Evolutionary conservation across 192 early-diverging fungal species (phyloP).

Genomic region (Coemansia reversa): DNA sequence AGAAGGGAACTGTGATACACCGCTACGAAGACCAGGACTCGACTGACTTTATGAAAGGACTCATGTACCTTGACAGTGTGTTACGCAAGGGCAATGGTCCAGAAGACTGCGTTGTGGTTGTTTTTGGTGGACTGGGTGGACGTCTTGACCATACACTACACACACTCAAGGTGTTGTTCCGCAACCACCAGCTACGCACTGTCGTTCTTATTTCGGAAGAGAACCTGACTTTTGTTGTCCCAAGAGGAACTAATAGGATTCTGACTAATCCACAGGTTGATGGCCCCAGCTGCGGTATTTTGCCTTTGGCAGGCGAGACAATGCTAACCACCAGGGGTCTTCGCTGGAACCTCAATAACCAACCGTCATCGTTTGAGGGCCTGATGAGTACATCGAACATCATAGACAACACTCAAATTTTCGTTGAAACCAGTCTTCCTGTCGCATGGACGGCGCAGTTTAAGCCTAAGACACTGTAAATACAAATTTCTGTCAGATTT

Average conservation of each 20-base stretch:
- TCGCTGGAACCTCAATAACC: slow-evolving; percentile 71
- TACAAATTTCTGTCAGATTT: background rate
- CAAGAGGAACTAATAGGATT: slow-evolving; percentile 67
- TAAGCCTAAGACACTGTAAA: slow-evolving; percentile 6
- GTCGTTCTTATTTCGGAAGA: slow-evolving; percentile 70
- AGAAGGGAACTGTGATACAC: slow-evolving; percentile 8
- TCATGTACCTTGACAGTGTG: slow-evolving; percentile 51
- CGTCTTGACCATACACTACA: slow-evolving; percentile 89
- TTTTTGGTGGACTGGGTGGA: slow-evolving; percentile 78
- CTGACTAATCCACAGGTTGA: slow-evolving; percentile 62
- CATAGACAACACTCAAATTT: slow-evolving; percentile 58
- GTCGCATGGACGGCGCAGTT: slow-evolving; percentile 84
- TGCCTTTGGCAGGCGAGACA: slow-evolving; percentile 70
- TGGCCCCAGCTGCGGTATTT: slow-evolving; percentile 85
- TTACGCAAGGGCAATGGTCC: slow-evolving; percentile 9
- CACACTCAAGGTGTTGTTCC: slow-evolving; percentile 72
- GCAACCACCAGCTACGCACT: slow-evolving; percentile 55
- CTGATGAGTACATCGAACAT: slow-evolving; percentile 86
- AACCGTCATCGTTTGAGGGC: slow-evolving; percentile 64
- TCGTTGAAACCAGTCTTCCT: slow-evolving; percentile 66
- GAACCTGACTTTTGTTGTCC: slow-evolving; percentile 64
- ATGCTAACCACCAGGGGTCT: slow-evolving; percentile 72
- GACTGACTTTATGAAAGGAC: slow-evolving; percentile 93
- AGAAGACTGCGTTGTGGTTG: slow-evolving; percentile 63
- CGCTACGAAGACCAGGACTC: slow-evolving; percentile 58